phyloP scores from a whole-genome alignment of 2,329 filamentous ascomycete genomes.

The Aspergillus sp. region DNA sequence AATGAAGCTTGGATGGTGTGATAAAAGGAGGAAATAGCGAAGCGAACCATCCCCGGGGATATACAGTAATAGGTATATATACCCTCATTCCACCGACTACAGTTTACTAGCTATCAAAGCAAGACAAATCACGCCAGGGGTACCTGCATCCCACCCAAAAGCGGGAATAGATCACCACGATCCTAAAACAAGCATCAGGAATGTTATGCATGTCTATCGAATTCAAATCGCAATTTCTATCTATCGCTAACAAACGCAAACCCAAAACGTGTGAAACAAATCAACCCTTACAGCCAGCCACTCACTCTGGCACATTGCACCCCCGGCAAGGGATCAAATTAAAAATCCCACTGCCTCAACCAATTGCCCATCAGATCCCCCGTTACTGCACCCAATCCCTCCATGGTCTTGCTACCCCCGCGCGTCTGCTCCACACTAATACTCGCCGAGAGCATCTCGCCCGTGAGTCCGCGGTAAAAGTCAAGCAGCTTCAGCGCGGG shows the following conservation, averaged over 20 bases:
- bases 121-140: neutral
- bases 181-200: too few relatives aligned
- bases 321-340: neutral
- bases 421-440: conserved; percentile 47
- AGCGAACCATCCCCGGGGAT: too few relatives aligned
- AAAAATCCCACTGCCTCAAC: conserved; percentile 20
- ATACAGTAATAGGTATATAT: neutral
- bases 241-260: neutral
- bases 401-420: conserved; percentile 47
- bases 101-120: neutral
- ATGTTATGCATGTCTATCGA: neutral
- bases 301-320: too few relatives aligned
- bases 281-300: neutral
- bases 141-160: neutral
- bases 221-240: too few relatives aligned
- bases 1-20: neutral
- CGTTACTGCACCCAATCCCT: conserved; percentile 29
- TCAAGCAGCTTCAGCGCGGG: conserved; percentile 57
- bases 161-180: too few relatives aligned
- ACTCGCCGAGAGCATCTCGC: conserved; percentile 29
- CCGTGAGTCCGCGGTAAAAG: conserved; percentile 46
- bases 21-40: neutral
- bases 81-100: neutral
- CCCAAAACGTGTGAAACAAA: neutral
- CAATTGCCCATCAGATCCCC: conserved; percentile 49